Percentiles rank a stretch among this genome's conserved stretches.
phyloP scores from a whole-genome alignment of 2,329 filamentous ascomycete genomes.

The Chrysoporthe puriensis region DNA sequence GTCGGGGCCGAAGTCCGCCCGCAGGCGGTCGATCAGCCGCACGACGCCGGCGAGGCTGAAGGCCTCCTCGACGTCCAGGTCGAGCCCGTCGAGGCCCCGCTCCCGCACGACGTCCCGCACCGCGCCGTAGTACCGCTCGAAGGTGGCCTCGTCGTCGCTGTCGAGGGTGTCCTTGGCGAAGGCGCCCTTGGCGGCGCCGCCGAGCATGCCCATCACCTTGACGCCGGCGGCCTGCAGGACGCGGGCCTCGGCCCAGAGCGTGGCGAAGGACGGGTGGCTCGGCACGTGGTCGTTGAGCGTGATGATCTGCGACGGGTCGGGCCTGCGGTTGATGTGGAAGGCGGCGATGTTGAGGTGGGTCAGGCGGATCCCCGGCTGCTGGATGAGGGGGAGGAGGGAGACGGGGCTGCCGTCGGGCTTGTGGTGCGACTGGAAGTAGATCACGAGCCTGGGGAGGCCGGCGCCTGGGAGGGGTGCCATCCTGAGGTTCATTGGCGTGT shows the following conservation, averaged over 20 bases:
- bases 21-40: constrained; percentile 65
- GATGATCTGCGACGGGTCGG: constrained; percentile 52
- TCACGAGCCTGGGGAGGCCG: constrained; percentile 38
- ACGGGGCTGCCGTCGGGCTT: constrained; percentile 41
- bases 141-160: constrained; percentile 52
- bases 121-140: constrained; percentile 72
- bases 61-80: constrained; percentile 75
- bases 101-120: constrained; percentile 63
- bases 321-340: constrained; percentile 73
- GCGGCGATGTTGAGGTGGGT: constrained; percentile 81
- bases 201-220: constrained; percentile 80
- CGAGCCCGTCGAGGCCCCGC: constrained; percentile 65
- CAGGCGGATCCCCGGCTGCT: constrained; percentile 41
- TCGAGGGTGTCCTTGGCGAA: constrained; percentile 58
- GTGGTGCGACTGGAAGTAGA: constrained; percentile 50
- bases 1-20: constrained; percentile 63
- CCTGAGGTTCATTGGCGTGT: constrained; percentile 2
- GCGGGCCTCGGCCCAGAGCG: constrained; percentile 72
- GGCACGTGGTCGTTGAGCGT: constrained; percentile 77
- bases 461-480: constrained; percentile 37
- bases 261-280: constrained; percentile 61
- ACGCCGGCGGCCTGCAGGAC: constrained; percentile 71
- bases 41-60: constrained; percentile 68
- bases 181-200: constrained; percentile 74
- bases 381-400: constrained; percentile 47